Percentiles rank a stretch among this genome's conserved stretches.
Evolutionary conservation across 2,329 filamentous ascomycete species (phyloP).

Genomic region (Phoma sp.): DNA sequence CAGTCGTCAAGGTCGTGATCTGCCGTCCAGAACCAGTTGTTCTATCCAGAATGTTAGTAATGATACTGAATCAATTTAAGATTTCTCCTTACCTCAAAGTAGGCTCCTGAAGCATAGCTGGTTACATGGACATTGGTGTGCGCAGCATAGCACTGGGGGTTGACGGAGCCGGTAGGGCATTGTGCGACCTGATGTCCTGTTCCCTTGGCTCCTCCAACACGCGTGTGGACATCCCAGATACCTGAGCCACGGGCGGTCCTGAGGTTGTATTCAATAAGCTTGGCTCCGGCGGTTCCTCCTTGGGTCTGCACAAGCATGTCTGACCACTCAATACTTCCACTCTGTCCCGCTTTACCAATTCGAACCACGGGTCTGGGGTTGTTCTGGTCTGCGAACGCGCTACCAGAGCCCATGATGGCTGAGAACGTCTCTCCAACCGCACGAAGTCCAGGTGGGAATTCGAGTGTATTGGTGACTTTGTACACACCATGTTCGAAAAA

Average conservation of each 20-base stretch:
- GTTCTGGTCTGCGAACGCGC: conserved; percentile 54
- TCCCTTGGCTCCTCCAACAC: conserved; percentile 80
- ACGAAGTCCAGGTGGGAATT: conserved; percentile 71
- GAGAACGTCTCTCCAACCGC: conserved; percentile 89
- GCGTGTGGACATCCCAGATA: conserved; percentile 88
- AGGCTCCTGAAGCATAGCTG: conserved; percentile 63
- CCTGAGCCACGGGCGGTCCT: conserved; percentile 58
- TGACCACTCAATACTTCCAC: conserved; percentile 71
- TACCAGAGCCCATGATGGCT: conserved; percentile 79
- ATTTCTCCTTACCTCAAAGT: conserved; percentile 69
- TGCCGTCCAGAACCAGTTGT: conserved; percentile 60
- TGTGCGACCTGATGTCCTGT: conserved; percentile 77
- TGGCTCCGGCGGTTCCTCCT: conserved; percentile 72
- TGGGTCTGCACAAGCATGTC: conserved; percentile 76
- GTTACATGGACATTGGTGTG: conserved; percentile 64
- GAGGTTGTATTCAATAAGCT: conserved; percentile 77
- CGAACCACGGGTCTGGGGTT: conserved; percentile 70
- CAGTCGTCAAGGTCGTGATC: conserved; percentile 88
- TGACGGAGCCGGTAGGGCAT: conserved; percentile 72
- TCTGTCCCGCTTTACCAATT: conserved; percentile 70
- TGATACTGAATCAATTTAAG: neutral
- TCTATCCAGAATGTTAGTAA: conserved; percentile 14
- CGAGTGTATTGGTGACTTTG: conserved; percentile 62
- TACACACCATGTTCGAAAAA: conserved; percentile 67
- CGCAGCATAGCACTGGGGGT: conserved; percentile 72